Evolutionary conservation across 768 basidiomycete species (phyloP).

Genomic region (Polyporus arcularius): DNA sequence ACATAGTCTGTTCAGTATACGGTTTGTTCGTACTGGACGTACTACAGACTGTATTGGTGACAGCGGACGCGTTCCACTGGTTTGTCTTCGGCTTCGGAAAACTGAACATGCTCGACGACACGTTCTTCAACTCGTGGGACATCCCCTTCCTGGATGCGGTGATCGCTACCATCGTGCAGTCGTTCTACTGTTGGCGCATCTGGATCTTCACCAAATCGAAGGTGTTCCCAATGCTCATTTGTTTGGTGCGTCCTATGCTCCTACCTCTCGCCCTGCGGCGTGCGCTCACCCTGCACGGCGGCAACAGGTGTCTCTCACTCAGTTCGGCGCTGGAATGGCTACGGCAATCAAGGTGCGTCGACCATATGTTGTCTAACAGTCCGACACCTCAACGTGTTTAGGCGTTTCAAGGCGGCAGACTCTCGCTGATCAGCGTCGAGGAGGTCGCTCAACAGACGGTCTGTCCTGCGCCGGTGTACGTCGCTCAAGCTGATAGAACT

Average conservation of each 20-base stretch:
- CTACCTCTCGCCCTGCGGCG: neutral
- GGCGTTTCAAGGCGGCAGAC: neutral
- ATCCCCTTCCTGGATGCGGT: conserved; percentile 6
- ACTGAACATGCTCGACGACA: neutral
- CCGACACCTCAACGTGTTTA: neutral
- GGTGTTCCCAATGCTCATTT: neutral
- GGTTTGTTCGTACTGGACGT: conserved; percentile 2
- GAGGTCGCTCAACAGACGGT: neutral
- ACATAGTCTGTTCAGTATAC: neutral
- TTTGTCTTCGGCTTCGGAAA: conserved; percentile 10
- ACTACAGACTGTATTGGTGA: conserved; percentile 3
- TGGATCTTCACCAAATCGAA: neutral
- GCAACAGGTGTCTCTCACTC: neutral
- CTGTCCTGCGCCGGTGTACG: neutral
- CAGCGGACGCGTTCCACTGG: neutral
- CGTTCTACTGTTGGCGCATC: conserved; percentile 11
- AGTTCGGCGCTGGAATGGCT: neutral
- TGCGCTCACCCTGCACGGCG: neutral
- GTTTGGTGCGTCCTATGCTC: neutral
- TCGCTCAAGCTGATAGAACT: neutral
- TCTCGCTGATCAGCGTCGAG: neutral
- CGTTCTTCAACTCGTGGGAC: conserved; percentile 7
- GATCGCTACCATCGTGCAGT: conserved; percentile 8
- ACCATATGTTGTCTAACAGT: neutral
- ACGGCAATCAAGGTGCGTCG: neutral